Percentiles rank a stretch among this genome's conserved stretches.
phyloP scores from a whole-genome alignment of 805 yeast species.

The Candida sanyiensis region DNA sequence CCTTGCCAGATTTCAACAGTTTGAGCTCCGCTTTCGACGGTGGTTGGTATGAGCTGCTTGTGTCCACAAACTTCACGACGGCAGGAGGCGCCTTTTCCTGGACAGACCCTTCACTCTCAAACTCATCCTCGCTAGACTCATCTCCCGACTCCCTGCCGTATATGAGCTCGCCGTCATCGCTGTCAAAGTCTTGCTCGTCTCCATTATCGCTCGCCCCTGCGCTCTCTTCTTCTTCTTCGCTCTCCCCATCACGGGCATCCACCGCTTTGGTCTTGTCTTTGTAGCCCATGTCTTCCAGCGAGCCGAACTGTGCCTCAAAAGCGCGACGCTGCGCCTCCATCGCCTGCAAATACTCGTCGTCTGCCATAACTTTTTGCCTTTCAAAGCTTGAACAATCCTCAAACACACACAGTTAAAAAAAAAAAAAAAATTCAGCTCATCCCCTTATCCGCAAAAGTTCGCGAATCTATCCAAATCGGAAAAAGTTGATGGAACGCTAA shows the following conservation, averaged over 20 bases:
- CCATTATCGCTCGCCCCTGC: background rate
- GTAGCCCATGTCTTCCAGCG: slow-evolving; percentile 48
- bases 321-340: slow-evolving; percentile 51
- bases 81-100: slow-evolving; percentile 15
- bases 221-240: background rate
- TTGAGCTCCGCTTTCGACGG: slow-evolving; percentile 46
- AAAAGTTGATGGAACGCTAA: no score
- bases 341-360: slow-evolving; percentile 13
- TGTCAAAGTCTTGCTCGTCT: slow-evolving; percentile 21
- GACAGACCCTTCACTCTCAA: slow-evolving; percentile 21
- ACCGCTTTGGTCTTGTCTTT: slow-evolving; percentile 37
- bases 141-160: slow-evolving; percentile 5
- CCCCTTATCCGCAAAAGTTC: no score
- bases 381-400: background rate
- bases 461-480: no score
- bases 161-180: slow-evolving; percentile 6
- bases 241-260: slow-evolving; percentile 10
- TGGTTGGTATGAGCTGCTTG: slow-evolving; percentile 23
- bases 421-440: no score
- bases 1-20: slow-evolving; percentile 51
- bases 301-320: slow-evolving; percentile 62
- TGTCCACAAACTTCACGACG: slow-evolving; percentile 37
- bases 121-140: slow-evolving; percentile 9
- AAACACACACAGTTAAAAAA: background rate
- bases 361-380: slow-evolving; percentile 2